A percentile compares a stretch with the other conserved stretches of the same genome.
phyloP scores from a whole-genome alignment of 192 early-diverging fungal species.

The Coemansia sp. region DNA sequence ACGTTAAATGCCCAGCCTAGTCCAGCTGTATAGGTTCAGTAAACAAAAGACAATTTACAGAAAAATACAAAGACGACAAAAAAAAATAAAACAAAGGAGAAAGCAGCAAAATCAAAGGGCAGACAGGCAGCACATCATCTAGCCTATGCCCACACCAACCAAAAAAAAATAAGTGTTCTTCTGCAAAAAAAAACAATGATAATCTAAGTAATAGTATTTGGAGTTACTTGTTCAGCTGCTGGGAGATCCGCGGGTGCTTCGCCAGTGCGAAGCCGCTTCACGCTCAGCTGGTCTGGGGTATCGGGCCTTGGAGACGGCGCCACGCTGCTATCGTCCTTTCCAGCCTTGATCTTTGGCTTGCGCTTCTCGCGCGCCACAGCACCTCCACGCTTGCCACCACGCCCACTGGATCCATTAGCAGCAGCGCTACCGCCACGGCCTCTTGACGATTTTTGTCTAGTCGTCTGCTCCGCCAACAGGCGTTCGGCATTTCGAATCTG shows the following conservation, averaged over 20 bases:
- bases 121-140: no score
- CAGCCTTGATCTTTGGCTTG: slow-evolving; percentile 16
- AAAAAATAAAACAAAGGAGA: slow-evolving; percentile 4
- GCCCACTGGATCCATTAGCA: slow-evolving; percentile 8
- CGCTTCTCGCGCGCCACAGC: slow-evolving; percentile 37
- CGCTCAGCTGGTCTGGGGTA: slow-evolving; percentile 25
- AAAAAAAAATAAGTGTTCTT: background rate
- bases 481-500: slow-evolving; percentile 26
- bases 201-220: slow-evolving; percentile 5
- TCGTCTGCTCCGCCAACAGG: slow-evolving; percentile 2
- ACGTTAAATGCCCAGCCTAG: slow-evolving; percentile 1
- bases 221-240: background rate
- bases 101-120: background rate
- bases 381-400: slow-evolving; percentile 34
- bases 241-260: background rate
- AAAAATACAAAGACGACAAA: slow-evolving; percentile 8
- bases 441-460: slow-evolving; percentile 15
- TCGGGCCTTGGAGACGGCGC: slow-evolving; percentile 21
- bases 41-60: slow-evolving; percentile 7
- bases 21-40: background rate
- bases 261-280: slow-evolving; percentile 6
- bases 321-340: slow-evolving; percentile 18
- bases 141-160: no score
- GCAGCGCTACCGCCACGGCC: slow-evolving; percentile 23
- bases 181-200: background rate